These are phyloP conservation scores for Spathaspora passalidarum DNA, from an alignment of 805 yeast species.

Conservation along the genomic window DNA sequence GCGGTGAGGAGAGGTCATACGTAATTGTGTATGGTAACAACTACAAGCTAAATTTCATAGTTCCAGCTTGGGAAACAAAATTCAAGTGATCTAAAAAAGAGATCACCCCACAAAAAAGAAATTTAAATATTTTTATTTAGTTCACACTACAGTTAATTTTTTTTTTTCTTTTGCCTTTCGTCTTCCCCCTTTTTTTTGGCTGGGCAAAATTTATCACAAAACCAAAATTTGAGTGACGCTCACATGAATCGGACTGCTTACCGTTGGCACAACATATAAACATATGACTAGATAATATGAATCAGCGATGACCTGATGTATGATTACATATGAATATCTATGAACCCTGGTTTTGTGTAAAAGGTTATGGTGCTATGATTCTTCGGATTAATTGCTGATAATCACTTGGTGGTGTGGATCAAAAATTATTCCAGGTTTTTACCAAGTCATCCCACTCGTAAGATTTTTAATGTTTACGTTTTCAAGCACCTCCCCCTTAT, in stretches of 20 bases:
- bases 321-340: no score
- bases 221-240: not conserved
- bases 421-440: no score
- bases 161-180: not conserved
- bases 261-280: no score
- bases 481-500: no score
- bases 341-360: no score
- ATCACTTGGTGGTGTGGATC: no score
- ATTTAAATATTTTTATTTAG: not conserved
- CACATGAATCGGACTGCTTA: not conserved
- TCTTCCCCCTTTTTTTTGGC: not conserved
- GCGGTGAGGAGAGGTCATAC: not conserved
- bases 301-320: no score
- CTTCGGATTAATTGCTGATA: no score
- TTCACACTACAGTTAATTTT: not conserved
- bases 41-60: not conserved
- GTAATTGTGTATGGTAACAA: not conserved
- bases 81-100: not conserved
- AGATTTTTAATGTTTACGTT: no score
- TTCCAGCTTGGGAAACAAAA: not conserved
- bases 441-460: no score
- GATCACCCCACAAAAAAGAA: slow-evolving; percentile 4
- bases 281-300: no score
- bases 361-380: no score
- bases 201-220: not conserved